Conservation (phyloP, 2,329 filamentous ascomycete genomes). For the Aspergillus quadrilineatus region DNA sequence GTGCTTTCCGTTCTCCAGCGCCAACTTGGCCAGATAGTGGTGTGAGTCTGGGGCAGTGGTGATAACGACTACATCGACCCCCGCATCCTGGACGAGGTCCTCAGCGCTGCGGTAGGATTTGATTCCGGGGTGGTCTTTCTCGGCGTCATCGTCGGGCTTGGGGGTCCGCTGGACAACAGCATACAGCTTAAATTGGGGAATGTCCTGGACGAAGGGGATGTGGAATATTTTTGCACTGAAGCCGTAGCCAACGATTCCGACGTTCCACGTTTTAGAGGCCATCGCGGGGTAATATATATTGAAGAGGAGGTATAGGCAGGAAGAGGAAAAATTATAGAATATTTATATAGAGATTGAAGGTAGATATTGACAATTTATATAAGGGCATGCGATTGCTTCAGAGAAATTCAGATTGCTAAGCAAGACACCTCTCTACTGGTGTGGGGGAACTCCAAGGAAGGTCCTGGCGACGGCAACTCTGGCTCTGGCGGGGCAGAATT, state of each 20-base stretch:
- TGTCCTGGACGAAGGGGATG: constrained; percentile 71
- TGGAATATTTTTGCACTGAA: constrained; percentile 76
- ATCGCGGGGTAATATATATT: constrained; percentile 24
- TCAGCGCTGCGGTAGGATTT: constrained; percentile 65
- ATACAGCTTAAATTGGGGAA: constrained; percentile 65
- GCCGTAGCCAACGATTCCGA: constrained; percentile 61
- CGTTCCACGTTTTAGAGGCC: constrained; percentile 52
- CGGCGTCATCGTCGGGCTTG: constrained; percentile 63
- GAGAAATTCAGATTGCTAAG: not conserved
- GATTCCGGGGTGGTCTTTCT: constrained; percentile 64
- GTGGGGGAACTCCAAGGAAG: constrained; percentile 30
- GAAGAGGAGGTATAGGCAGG: not conserved
- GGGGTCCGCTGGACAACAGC: constrained; percentile 74
- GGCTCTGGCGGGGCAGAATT: constrained; percentile 48
- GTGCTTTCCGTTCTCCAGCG: constrained; percentile 70
- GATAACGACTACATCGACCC: constrained; percentile 68
- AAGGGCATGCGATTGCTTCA: not conserved
- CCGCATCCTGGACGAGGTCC: constrained; percentile 63
- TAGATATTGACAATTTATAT: not conserved
- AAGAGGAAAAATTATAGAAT: not conserved
- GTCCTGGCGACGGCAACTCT: constrained; percentile 44
- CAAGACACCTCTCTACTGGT: constrained; percentile 15
- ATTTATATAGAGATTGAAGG: not conserved
- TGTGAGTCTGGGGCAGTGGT: constrained; percentile 72
- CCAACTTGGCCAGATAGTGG: constrained; percentile 62